Evolutionary conservation across 768 basidiomycete species (phyloP), one percentile per base, ranked within the genome.

Genomic region (Suillus occidentalis): DNA sequence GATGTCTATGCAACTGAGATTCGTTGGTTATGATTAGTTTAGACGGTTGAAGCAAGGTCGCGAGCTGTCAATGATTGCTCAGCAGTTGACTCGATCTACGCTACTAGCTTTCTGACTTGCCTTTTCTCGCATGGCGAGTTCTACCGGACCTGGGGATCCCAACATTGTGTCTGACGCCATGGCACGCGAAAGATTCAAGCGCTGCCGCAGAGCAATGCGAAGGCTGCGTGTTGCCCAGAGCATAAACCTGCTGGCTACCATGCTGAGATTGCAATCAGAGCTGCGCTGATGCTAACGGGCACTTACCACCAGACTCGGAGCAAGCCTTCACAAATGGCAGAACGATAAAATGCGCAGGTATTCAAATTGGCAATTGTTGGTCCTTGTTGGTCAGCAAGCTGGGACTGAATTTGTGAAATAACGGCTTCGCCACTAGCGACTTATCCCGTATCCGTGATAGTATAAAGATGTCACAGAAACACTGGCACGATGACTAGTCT

Each of bases 1-100:
- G 93, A 79, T 94, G 90, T 72, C 90, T 85, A 77, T 95, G 93
- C 78, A 91, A 83, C 85, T 87, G 88, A 61, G 93, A 94, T 71
- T 95, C 90, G 77, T 95, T 95, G 42, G 82, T 82, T 72, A 95
- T 89, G 62, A 73, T 81, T 72, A 95, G 80, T 70, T 82, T 80
- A 62, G 83, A 76, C 22, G 93, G 92, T 69, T 81, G 79, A 62
- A 95, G 81, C 59, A 86, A 78, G 52, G 78, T 73, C 62, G 81
- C 85, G 69, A 95, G 79, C 93, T 94, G 73, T 66, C 66, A 67
- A 59, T 59, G 25, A 59, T 59, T 59, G 58, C 42, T 75, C 62
- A 68, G 66, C 52, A 60, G 69, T 65, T 61, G 69, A 65, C 67
- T 67, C 69, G 37, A 71, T 67, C 66, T 66, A 43, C 63, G 60